Percentiles rank a stretch among this genome's conserved stretches.
Evolutionary conservation across 2,329 filamentous ascomycete species (phyloP).

Genomic region (Biscogniauxia marginata): DNA sequence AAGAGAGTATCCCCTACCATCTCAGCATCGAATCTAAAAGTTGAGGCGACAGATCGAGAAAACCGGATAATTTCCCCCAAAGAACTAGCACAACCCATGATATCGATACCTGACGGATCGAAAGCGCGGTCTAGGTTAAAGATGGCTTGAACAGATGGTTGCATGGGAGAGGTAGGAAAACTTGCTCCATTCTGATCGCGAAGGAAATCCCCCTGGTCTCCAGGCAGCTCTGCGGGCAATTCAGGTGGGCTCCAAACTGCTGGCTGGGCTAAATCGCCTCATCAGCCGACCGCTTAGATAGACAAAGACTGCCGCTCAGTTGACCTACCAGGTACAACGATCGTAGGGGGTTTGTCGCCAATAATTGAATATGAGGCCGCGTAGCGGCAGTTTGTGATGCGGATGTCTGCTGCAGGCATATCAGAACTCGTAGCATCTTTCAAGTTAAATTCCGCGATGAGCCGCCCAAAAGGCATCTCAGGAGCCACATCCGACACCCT

Average conservation of each 20-base stretch:
- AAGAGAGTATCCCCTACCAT: slow-evolving; percentile 26
- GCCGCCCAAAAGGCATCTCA: slow-evolving; percentile 14
- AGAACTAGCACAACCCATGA: slow-evolving; percentile 26
- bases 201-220: slow-evolving; percentile 20
- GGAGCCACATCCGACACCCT: neutral
- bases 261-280: slow-evolving; percentile 17
- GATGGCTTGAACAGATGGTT: slow-evolving; percentile 22
- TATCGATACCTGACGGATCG: slow-evolving; percentile 20
- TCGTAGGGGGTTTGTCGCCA: slow-evolving; percentile 11
- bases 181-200: slow-evolving; percentile 26
- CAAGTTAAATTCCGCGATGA: slow-evolving; percentile 17
- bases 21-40: slow-evolving; percentile 26
- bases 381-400: slow-evolving; percentile 22
- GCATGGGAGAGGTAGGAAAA: slow-evolving; percentile 24
- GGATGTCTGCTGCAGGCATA: slow-evolving; percentile 8
- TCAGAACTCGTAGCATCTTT: slow-evolving; percentile 3
- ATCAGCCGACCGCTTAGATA: slow-evolving; percentile 7
- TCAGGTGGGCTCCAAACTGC: slow-evolving; percentile 22
- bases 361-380: slow-evolving; percentile 26
- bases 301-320: neutral
- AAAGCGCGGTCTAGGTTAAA: slow-evolving; percentile 19
- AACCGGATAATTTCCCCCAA: slow-evolving; percentile 27
- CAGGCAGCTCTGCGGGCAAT: slow-evolving; percentile 17
- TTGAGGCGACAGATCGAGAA: slow-evolving; percentile 15
- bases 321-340: slow-evolving; percentile 26